Conservation (phyloP, 768 basidiomycete genomes). For the Rhodocollybia butyracea region DNA sequence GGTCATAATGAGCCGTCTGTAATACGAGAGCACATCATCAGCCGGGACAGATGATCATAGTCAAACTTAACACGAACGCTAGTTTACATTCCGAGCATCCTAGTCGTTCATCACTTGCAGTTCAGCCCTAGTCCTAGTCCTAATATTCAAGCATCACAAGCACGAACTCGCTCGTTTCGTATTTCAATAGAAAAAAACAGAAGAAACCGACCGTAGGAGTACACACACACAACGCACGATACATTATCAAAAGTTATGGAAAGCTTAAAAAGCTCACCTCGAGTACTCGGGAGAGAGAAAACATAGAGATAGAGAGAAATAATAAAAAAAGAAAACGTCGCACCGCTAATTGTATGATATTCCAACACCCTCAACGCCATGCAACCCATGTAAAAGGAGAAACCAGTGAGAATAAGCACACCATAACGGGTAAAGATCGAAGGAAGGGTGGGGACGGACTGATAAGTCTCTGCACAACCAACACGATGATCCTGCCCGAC, state of each 20-base stretch:
- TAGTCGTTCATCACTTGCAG: not conserved
- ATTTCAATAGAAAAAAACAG: not conserved
- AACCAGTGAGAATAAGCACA: slow-evolving; percentile 5
- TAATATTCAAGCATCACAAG: slow-evolving; percentile 6
- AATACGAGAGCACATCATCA: no score
- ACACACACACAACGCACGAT: slow-evolving; percentile 6
- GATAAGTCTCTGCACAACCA: not conserved
- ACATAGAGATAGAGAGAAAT: not conserved
- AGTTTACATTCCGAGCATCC: not conserved
- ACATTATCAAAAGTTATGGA: no score
- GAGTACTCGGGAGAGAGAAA: not conserved
- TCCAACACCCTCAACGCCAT: not conserved
- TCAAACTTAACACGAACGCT: slow-evolving; percentile 3
- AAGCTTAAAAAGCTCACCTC: slow-evolving; percentile 11
- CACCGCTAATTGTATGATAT: slow-evolving; percentile 1
- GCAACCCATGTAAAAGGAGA: not conserved
- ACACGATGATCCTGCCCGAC: not conserved
- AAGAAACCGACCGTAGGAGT: slow-evolving; percentile 9
- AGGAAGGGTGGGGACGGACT: slow-evolving; percentile 10
- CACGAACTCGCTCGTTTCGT: slow-evolving; percentile 4
- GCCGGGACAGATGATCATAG: slow-evolving; percentile 1
- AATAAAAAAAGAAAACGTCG: not conserved
- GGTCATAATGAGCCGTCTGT: no score
- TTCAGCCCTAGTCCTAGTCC: not conserved
- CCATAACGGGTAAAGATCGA: not conserved